Base-by-base conservation (phyloP, 2,329 filamentous ascomycete species). In the Sporothrix mexicana region DNA sequence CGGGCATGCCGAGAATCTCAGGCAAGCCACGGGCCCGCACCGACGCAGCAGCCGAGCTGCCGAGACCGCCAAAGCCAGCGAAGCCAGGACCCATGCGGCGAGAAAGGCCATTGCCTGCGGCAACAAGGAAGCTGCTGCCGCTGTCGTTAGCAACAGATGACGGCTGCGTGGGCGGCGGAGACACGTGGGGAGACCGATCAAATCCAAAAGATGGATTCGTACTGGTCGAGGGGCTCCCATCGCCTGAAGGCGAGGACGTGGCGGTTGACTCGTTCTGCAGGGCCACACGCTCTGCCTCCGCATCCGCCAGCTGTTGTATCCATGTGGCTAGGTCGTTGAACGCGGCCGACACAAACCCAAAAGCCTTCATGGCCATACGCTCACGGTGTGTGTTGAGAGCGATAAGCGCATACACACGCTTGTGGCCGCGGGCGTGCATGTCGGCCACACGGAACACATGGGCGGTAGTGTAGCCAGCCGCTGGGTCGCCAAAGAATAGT, bases 381-480 rank as follows among this genome's bases (percentile, higher is more conserved):
- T 92, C 89, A 69, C 88, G 87, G 79, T 91, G 88, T 12, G 89
- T 91, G 79, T 86, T 90, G 64, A 92, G 85, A 1, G 89, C 89
- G 73, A 92, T 80, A 74, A 92, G 88, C 12, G 90, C 90, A 77
- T 92, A 92, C 13, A 91, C 88, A n/a, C 90, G 86, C 80, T 90
- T 90, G 76, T 91, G 88, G 4, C 90, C 90, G 13, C 90, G 88
- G 15, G 90, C 90, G 75, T 91, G 89, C 49, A 91, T 84, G 78
- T 92, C 90, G 7, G 90, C 88, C 57, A 92, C 90, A 36, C 90
- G 89, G 78, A 92, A 92, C 75, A 92, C 90, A 79, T 91, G 92
- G 15, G 90, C 90, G 0, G 90, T 92, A 0, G 90, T 92, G 80
- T 91, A 92, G 43, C 90, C 90, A 1, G 89, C 87, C 0, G 87